Conservation (phyloP, 1,284 basidiomycete genomes). For the Trametes sp. region DNA sequence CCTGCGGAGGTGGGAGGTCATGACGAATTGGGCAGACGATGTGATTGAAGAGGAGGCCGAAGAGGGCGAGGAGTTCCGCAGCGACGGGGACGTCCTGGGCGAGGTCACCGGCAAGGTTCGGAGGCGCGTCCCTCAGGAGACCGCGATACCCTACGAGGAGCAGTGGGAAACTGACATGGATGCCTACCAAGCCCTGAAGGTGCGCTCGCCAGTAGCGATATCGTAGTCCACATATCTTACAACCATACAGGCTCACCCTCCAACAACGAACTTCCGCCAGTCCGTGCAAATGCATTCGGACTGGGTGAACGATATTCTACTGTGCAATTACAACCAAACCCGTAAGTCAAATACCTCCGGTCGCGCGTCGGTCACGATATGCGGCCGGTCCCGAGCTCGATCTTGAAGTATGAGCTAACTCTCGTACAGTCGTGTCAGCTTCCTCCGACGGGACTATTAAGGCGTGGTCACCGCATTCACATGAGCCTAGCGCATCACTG, state of each 20-base stretch:
- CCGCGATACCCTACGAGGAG: slow-evolving; percentile 68
- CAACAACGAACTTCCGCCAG: slow-evolving; percentile 70
- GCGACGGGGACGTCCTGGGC: slow-evolving; percentile 78
- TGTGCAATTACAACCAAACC: slow-evolving; percentile 94
- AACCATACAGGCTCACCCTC: slow-evolving; percentile 25
- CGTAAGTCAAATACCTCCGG: slow-evolving; percentile 48
- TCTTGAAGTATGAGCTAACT: not conserved
- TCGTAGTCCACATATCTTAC: not conserved
- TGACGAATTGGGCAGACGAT: slow-evolving; percentile 85
- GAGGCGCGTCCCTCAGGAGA: slow-evolving; percentile 38
- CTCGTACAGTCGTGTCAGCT: slow-evolving; percentile 81
- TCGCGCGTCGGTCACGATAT: not conserved
- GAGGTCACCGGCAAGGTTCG: slow-evolving; percentile 57
- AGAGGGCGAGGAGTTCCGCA: slow-evolving; percentile 55
- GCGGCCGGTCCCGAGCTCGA: too few species aligned
- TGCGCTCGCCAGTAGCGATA: slow-evolving; percentile 49
- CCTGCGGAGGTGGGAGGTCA: slow-evolving; percentile 66
- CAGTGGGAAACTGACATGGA: slow-evolving; percentile 80
- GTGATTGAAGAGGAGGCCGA: slow-evolving; percentile 67
- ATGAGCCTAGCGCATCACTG: slow-evolving; percentile 40
- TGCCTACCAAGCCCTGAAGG: slow-evolving; percentile 54
- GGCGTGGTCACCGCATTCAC: slow-evolving; percentile 90
- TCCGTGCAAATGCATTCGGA: slow-evolving; percentile 88
- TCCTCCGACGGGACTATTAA: slow-evolving; percentile 97
- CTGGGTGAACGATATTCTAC: slow-evolving; percentile 96